phyloP scores from a whole-genome alignment of 2,329 filamentous ascomycete genomes.

The Fusarium succisae region DNA sequence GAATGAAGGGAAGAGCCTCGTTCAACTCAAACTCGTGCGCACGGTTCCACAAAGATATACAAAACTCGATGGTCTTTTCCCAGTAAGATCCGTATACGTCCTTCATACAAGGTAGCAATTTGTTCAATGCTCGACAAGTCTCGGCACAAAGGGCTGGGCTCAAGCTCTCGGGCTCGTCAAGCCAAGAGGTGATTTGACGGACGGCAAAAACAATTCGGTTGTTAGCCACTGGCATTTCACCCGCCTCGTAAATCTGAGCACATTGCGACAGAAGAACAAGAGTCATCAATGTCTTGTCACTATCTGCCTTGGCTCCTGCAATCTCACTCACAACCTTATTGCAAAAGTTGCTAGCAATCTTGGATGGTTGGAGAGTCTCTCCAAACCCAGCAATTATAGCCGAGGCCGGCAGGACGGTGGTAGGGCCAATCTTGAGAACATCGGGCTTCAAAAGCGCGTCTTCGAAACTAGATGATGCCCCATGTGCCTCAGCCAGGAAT shows the following conservation, averaged over 20 bases:
- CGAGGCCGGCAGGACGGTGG: slow-evolving; percentile 58
- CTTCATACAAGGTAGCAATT: slow-evolving; percentile 76
- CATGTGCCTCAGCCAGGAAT: slow-evolving; percentile 57
- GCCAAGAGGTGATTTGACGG: slow-evolving; percentile 78
- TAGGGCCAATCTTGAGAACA: slow-evolving; percentile 57
- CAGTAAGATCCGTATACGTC: slow-evolving; percentile 92
- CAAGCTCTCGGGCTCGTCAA: slow-evolving; percentile 61
- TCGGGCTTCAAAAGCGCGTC: slow-evolving; percentile 57
- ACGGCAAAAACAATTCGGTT: slow-evolving; percentile 85
- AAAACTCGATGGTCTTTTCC: slow-evolving; percentile 70
- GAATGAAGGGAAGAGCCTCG: slow-evolving; percentile 67
- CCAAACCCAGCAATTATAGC: slow-evolving; percentile 64
- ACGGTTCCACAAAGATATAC: slow-evolving; percentile 66
- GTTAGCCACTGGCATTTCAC: slow-evolving; percentile 65
- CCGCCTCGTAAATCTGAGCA: slow-evolving; percentile 60
- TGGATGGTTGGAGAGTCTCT: slow-evolving; percentile 59
- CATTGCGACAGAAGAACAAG: slow-evolving; percentile 65
- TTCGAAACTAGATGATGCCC: slow-evolving; percentile 57
- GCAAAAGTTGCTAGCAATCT: slow-evolving; percentile 61
- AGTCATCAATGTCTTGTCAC: slow-evolving; percentile 57
- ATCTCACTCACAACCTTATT: slow-evolving; percentile 70
- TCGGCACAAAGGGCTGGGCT: slow-evolving; percentile 57
- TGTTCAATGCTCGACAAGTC: slow-evolving; percentile 65
- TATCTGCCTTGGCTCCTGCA: slow-evolving; percentile 56
- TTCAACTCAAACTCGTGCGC: slow-evolving; percentile 55